Percentiles rank a stretch among this genome's conserved stretches.
phyloP scores from a whole-genome alignment of 768 basidiomycete species.

The Royoungia palumana region DNA sequence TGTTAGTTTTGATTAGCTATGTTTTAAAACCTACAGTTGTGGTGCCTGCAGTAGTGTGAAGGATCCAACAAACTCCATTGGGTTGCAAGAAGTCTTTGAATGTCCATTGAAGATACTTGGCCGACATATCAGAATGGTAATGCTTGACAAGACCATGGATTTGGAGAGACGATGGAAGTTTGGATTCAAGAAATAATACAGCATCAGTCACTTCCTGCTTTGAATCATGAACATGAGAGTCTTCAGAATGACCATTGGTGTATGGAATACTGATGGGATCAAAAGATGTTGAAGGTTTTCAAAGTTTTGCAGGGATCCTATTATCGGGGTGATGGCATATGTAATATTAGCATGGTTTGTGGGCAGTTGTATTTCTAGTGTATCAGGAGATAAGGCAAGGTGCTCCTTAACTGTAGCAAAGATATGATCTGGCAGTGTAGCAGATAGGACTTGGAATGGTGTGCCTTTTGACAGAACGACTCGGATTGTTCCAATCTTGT shows the following conservation, averaged over 20 bases:
- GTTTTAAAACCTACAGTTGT: slow-evolving; percentile 16
- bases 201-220: slow-evolving; percentile 8
- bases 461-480: background rate
- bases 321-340: background rate
- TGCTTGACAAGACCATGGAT: slow-evolving; percentile 20
- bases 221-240: slow-evolving; percentile 14
- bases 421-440: slow-evolving; percentile 1
- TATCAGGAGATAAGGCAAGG: background rate
- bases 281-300: background rate
- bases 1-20: background rate
- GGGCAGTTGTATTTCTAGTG: background rate
- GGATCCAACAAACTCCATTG: slow-evolving; percentile 20
- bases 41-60: slow-evolving; percentile 22
- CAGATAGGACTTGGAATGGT: slow-evolving; percentile 5
- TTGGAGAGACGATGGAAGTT: slow-evolving; percentile 11
- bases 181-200: slow-evolving; percentile 6
- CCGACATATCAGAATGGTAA: slow-evolving; percentile 29
- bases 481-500: background rate
- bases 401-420: background rate
- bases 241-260: slow-evolving; percentile 4
- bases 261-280: background rate
- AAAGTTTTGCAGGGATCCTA: background rate
- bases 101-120: slow-evolving; percentile 18
- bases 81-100: slow-evolving; percentile 21
- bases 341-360: slow-evolving; percentile 1